A percentile compares a stretch with the other conserved stretches of the same genome.
Evolutionary conservation across 2,329 filamentous ascomycete genomes (phyloP).

Genomic region (Rhexocercosporidium sp.): DNA sequence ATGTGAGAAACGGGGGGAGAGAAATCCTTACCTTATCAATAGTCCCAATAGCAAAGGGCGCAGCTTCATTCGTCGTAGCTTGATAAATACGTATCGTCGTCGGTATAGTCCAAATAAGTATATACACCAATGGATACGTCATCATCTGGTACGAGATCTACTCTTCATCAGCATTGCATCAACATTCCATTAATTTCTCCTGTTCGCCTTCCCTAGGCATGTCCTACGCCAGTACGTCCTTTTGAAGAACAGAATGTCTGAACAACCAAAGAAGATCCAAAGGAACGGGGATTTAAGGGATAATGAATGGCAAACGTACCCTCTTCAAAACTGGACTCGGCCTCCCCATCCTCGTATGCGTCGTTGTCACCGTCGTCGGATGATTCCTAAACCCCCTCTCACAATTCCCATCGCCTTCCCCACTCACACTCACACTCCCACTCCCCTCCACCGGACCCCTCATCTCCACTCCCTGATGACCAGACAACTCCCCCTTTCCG

Average conservation of each 20-base stretch:
- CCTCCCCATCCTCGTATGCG: conserved; percentile 24
- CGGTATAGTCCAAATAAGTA: conserved; percentile 49
- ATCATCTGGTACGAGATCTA: conserved; percentile 50
- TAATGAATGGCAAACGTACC: conserved; percentile 24
- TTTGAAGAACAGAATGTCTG: too few species aligned
- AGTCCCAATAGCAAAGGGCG: conserved; percentile 42
- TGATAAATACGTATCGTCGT: conserved; percentile 50
- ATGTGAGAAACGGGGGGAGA: neutral
- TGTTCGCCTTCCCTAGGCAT: too few species aligned
- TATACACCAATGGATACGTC: conserved; percentile 49
- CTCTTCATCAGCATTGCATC: conserved; percentile 19
- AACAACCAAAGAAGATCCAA: too few species aligned
- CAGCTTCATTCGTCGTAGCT: conserved; percentile 41
- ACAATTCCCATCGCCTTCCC: conserved; percentile 22
- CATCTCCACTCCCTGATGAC: too few species aligned
- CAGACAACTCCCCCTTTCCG: neutral
- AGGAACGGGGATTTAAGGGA: too few species aligned
- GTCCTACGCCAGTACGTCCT: too few species aligned
- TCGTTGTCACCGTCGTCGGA: neutral
- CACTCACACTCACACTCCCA: too few species aligned
- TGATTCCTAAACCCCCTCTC: conserved; percentile 4
- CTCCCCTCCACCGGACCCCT: neutral
- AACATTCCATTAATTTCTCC: too few species aligned
- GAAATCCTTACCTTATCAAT: conserved; percentile 28
- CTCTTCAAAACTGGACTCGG: conserved; percentile 34